Conservation (phyloP, 495 filamentous ascomycete genomes). For the Annulohypoxylon moriforme region DNA sequence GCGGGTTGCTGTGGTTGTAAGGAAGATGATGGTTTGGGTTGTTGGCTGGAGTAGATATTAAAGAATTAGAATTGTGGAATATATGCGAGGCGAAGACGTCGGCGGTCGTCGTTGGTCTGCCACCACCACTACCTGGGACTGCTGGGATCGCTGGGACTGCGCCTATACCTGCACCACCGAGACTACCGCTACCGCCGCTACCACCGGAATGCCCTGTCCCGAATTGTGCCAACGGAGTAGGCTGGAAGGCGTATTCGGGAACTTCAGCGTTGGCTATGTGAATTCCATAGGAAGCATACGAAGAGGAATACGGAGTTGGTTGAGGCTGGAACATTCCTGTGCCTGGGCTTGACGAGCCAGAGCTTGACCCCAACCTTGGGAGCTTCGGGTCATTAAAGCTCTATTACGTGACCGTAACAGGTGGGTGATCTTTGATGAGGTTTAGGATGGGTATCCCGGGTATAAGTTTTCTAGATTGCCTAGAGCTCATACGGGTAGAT, state of each 20-base stretch:
- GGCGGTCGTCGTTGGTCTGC: slow-evolving; percentile 38
- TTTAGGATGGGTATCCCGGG: slow-evolving; percentile 9
- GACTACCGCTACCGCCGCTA: not conserved
- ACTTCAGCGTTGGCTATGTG: slow-evolving; percentile 51
- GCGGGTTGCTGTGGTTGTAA: slow-evolving; percentile 48
- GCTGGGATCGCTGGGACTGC: slow-evolving; percentile 28
- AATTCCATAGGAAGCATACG: slow-evolving; percentile 53
- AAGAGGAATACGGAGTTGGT: slow-evolving; percentile 58
- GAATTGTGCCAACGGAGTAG: slow-evolving; percentile 53
- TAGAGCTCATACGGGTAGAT: slow-evolving; percentile 7
- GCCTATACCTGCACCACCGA: slow-evolving; percentile 26
- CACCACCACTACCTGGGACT: slow-evolving; percentile 17
- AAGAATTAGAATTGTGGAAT: slow-evolving; percentile 59
- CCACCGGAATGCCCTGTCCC: slow-evolving; percentile 43
- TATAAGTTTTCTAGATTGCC: not conserved
- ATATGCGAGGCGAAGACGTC: slow-evolving; percentile 53
- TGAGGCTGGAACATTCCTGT: slow-evolving; percentile 67
- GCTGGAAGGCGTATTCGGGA: slow-evolving; percentile 58
- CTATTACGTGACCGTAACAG: slow-evolving; percentile 14
- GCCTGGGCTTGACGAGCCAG: slow-evolving; percentile 45
- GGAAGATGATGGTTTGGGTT: slow-evolving; percentile 45
- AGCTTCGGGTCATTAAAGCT: slow-evolving; percentile 44
- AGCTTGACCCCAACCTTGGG: slow-evolving; percentile 45
- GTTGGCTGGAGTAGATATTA: slow-evolving; percentile 43
- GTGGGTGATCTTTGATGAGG: slow-evolving; percentile 4